Evolutionary conservation across 169 alveolate species (phyloP).

Genomic region (Cyclospora cayetanensis): DNA sequence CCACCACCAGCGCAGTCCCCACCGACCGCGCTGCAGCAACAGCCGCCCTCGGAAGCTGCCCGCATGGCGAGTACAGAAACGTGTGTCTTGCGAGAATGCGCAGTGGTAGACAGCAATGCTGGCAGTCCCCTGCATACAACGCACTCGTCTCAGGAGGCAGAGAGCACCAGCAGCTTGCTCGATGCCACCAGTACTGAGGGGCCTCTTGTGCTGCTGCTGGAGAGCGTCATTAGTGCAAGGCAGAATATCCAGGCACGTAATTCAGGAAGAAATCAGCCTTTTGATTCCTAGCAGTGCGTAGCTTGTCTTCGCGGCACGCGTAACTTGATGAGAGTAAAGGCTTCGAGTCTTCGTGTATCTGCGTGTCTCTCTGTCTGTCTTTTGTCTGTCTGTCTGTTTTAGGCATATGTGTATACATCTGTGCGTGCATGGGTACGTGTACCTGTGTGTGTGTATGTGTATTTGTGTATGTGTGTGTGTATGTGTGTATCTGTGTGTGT

Average conservation of each 20-base stretch:
- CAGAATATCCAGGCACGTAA: slow-evolving; percentile 18
- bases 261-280: too few relatives aligned
- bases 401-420: not conserved
- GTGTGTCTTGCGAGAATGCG: not conserved
- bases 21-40: not conserved
- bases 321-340: too few relatives aligned
- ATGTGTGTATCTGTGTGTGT: too few relatives aligned
- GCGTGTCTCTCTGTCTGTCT: too few relatives aligned
- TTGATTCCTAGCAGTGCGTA: too few relatives aligned
- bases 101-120: not conserved
- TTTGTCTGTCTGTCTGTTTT: not conserved
- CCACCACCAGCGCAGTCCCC: not conserved
- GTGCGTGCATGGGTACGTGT: not conserved
- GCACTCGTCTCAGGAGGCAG: not conserved
- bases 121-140: not conserved
- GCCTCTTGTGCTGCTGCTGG: slow-evolving; percentile 52
- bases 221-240: slow-evolving; percentile 22
- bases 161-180: not conserved
- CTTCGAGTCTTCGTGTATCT: too few relatives aligned
- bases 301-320: too few relatives aligned
- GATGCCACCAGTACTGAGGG: not conserved
- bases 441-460: not conserved
- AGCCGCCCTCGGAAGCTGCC: not conserved
- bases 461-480: not conserved
- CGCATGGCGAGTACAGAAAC: not conserved